Conservation (phyloP, 345 rosid genomes). For the Eucalyptus dawsonii region DNA sequence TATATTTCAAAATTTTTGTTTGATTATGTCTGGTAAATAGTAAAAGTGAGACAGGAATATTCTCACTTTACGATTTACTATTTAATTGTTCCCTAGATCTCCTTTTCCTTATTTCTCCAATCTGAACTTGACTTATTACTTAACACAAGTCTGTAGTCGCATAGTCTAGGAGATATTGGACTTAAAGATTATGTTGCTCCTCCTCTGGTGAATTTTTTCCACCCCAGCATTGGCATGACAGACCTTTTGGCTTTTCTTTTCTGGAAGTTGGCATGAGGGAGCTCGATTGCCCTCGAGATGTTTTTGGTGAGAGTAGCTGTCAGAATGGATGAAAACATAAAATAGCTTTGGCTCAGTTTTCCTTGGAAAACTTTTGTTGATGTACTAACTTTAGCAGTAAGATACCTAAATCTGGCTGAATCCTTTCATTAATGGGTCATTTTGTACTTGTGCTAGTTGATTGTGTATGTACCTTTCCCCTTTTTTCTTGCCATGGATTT, state of each 20-base stretch:
- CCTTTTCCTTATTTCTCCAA: neutral
- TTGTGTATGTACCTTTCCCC: neutral
- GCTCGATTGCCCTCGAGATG: neutral
- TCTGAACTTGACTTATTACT: neutral
- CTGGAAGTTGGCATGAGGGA: neutral
- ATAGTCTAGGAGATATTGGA: neutral
- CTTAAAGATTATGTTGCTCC: neutral
- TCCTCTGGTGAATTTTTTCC: neutral
- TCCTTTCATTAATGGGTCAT: neutral
- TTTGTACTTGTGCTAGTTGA: neutral
- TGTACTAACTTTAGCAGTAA: neutral
- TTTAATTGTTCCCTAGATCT: neutral
- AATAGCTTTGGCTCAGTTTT: neutral
- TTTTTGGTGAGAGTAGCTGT: neutral
- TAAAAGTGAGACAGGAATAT: neutral
- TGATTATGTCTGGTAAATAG: neutral
- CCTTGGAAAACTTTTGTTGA: neutral
- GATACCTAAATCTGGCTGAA: neutral
- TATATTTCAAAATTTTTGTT: neutral
- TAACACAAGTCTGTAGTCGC: neutral
- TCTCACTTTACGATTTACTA: neutral
- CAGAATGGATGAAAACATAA: neutral
- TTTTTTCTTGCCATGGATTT: neutral
- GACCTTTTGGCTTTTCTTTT: neutral
- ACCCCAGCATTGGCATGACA: neutral